phyloP scores from a whole-genome alignment of 208 protist species.

The Trypanosoma melophagium region DNA sequence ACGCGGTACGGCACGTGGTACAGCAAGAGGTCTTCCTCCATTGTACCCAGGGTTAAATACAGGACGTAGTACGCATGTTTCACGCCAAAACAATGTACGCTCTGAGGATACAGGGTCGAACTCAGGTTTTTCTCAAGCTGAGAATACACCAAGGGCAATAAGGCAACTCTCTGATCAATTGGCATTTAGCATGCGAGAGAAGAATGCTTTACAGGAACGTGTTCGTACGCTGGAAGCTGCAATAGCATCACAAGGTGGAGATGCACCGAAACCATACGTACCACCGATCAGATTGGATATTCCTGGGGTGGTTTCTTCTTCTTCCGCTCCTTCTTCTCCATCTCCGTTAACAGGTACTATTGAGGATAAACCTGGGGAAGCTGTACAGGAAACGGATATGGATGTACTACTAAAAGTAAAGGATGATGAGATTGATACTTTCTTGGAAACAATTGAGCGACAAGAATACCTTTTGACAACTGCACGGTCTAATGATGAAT shows the following conservation, averaged over 20 bases:
- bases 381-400: slow-evolving; percentile 23
- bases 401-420: slow-evolving; percentile 53
- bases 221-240: slow-evolving; percentile 38
- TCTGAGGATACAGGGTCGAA: slow-evolving; percentile 17
- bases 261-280: slow-evolving; percentile 11
- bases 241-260: slow-evolving; percentile 22
- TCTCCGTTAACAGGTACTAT: not conserved
- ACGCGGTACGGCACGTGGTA: slow-evolving; percentile 9
- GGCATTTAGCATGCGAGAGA: slow-evolving; percentile 44
- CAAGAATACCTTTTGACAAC: slow-evolving; percentile 56
- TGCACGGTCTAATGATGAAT: slow-evolving; percentile 40
- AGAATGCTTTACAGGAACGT: slow-evolving; percentile 33
- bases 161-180: slow-evolving; percentile 65
- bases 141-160: slow-evolving; percentile 6
- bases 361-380: not conserved
- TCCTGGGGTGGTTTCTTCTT: not conserved
- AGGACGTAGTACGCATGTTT: slow-evolving; percentile 4
- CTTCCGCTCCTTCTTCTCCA: not conserved
- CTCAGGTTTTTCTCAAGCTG: not conserved
- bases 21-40: slow-evolving; percentile 4
- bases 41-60: not conserved
- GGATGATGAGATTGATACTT: slow-evolving; percentile 62
- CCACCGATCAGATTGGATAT: slow-evolving; percentile 20
- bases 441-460: slow-evolving; percentile 55
- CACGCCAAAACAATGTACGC: not conserved